Evolutionary conservation across 495 filamentous ascomycete species (phyloP), one percentile per base, ranked within the genome.

Genomic region (Aspergillus heteromorphus): DNA sequence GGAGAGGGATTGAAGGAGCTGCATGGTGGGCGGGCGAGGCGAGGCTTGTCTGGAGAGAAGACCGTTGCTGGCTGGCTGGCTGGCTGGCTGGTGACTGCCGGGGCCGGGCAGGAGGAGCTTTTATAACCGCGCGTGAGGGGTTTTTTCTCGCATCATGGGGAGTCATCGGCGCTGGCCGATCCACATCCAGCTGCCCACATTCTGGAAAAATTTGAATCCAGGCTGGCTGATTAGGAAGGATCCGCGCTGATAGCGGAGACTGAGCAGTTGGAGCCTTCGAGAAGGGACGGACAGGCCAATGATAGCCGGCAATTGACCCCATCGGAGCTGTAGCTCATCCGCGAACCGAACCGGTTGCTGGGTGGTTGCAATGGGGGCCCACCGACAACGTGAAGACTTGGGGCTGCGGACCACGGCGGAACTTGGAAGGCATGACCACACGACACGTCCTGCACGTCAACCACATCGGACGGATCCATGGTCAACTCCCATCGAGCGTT

Each of bases 21-120:
- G 56, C 56, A 62, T 62, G 40, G 23, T 47, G 43, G 11, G 43
- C n/a, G n/a, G n/a, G n/a, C n/a, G n/a, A n/a, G n/a, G n/a, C 21
- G 17, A 8, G 43, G 6, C 21, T 29, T 23, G 21, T 9, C 23
- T 16, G 23, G 21, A 6, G 21, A 14, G 21, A 27, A 11, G n/a
- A 47, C 21, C 43, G 27, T 16, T 47, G 13, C 21, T 47, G 14
- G 14, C 14, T 16, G 9, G 10, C n/a, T 0, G 16, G 13, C 21
- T 47, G 14, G 14, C 14, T 16, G 9, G 10, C n/a, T 0, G 16
- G 13, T 5, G 21, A 27, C 8, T 18, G 40, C 40, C 7, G 23
- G 34, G 13, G 34, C 13, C n/a, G 13, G 34, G 34, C 11, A 2
- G n/a, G 19, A 13, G 17, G 21, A 47, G 21, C 43, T 47, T 21